phyloP scores from a whole-genome alignment of 495 filamentous ascomycete species.

The Thozetella sp. region DNA sequence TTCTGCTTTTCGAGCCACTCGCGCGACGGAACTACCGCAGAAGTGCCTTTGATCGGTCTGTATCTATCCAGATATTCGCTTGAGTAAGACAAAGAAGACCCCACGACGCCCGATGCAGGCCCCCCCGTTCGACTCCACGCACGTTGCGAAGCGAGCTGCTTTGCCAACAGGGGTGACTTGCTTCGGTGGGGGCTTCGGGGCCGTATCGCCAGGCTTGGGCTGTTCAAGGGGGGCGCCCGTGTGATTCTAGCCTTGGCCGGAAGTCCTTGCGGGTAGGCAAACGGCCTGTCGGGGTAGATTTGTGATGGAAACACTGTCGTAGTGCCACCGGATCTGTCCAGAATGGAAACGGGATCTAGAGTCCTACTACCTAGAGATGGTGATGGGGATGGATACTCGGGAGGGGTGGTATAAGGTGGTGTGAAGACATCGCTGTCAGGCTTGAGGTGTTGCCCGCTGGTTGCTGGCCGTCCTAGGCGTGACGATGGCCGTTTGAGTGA shows the following conservation, averaged over 20 bases:
- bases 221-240: neutral
- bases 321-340: neutral
- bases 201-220: neutral
- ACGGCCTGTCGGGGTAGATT: neutral
- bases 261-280: neutral
- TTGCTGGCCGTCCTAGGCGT: neutral
- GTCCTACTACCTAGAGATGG: conserved; percentile 8
- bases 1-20: too few species aligned
- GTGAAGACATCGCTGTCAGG: conserved; percentile 5
- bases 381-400: conserved; percentile 19
- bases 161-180: neutral
- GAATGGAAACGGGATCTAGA: neutral
- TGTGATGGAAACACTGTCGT: neutral
- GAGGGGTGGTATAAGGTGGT: conserved; percentile 16
- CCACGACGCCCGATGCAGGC: neutral
- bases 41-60: neutral
- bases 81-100: conserved; percentile 1
- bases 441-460: neutral
- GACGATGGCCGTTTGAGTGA: conserved; percentile 28
- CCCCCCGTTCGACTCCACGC: neutral
- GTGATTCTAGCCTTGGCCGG: neutral
- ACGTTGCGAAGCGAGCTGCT: neutral
- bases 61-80: conserved; percentile 12
- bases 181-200: neutral
- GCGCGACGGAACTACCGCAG: neutral